These are phyloP conservation scores for Eruca vesicaria DNA, from an alignment of 441 rosid genomes.

Conservation along the genomic window DNA sequence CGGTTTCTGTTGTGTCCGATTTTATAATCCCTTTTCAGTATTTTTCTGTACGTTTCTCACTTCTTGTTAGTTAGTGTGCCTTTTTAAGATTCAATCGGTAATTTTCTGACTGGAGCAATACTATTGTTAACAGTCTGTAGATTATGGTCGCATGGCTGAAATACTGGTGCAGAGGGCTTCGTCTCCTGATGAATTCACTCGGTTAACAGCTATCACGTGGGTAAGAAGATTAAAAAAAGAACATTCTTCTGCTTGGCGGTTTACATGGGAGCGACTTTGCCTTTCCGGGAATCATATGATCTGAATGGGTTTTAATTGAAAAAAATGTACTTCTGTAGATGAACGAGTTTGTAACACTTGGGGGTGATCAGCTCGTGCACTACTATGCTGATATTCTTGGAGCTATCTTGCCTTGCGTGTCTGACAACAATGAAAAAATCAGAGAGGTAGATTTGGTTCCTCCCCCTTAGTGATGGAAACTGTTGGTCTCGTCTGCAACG, in stretches of 20 bases:
- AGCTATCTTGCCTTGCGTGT: constrained; percentile 95
- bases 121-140: constrained; percentile 98
- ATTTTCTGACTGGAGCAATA: constrained; percentile 87
- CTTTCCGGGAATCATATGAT: constrained; percentile 8
- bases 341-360: constrained; percentile 98
- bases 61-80: constrained; percentile 1
- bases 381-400: constrained; percentile 97
- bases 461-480: constrained; percentile 2
- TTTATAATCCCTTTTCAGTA: not conserved
- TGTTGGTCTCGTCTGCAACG: not conserved
- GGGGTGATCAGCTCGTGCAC: constrained; percentile 97
- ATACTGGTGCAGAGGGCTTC: constrained; percentile 96
- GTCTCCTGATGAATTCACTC: constrained; percentile 95
- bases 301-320: not conserved
- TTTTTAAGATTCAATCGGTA: constrained; percentile 42
- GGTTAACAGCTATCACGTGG: constrained; percentile 98
- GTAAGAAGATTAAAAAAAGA: constrained; percentile 43
- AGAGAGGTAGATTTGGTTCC: constrained; percentile 74
- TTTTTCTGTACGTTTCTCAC: constrained; percentile 5
- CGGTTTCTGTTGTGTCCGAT: constrained; percentile 41
- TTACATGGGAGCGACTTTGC: not conserved
- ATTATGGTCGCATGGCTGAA: constrained; percentile 99
- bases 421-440: constrained; percentile 99
- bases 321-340: constrained; percentile 51
- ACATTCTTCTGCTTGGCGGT: not conserved